Evolutionary conservation across 108 stramenopile species (phyloP), one percentile per base, ranked within the genome.

Genomic region (Phaeodactylum tricornutum): DNA sequence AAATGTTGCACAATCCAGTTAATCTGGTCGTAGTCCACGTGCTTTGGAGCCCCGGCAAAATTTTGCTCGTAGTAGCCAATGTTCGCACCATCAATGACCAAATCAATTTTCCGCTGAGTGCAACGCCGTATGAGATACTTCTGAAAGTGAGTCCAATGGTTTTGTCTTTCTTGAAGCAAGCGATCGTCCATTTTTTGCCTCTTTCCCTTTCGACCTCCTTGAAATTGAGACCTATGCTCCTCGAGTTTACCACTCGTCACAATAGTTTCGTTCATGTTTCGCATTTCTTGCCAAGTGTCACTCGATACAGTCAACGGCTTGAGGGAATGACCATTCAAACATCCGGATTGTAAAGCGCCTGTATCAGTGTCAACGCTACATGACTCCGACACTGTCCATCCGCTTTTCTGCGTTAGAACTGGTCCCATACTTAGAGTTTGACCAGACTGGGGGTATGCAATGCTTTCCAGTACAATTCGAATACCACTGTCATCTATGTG

Each of bases 71-170:
- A 95, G 72, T 96, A 97, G 0, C 95, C 97, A 24, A 98, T 77
- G 71, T 99, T 99, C 14, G 98, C 98, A 2, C 95, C 96, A 69
- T 99, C 98, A 45, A 99, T 70, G n/a, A 98, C 77, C 6, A 81
- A 57, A 57, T 84, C 75, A 43, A 59, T 20, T n/a, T n/a, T n/a
- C 5, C 44, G 9, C 19, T 16, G 14, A 4, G n/a, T 17, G 24
- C 31, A 2, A 15, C 30, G 29, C 25, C 14, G 42, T 40, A 45
- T 30, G 33, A 75, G 42, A 56, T 62, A 75, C 11, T 50, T 30
- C 1, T 36, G 21, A 51, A 72, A 79, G 3, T 37, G 16, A 0
- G 50, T 45, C 78, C 78, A 74, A 29, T 64, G 28, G 23, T 27
- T 6, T 15, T 53, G 15, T 25, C 70, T 67, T 25, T 50, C 45